phyloP scores from a whole-genome alignment of 108 stramenopile genomes.

The Mediolabrus comicus region DNA sequence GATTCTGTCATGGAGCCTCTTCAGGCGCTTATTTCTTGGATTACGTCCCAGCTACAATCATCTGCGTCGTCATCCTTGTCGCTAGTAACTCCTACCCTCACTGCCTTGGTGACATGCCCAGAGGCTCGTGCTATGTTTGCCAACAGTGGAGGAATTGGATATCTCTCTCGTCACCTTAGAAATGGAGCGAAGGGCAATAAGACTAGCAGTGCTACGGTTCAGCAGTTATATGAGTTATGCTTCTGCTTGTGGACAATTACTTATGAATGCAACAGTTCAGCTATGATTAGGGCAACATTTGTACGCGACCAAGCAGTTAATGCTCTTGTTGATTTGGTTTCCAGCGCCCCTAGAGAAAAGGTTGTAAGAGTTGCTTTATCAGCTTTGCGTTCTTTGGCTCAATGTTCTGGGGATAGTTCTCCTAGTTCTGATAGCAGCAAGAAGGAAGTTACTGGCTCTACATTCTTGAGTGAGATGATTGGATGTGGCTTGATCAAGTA shows the following conservation, averaged over 20 bases:
- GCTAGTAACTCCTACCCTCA: constrained; percentile 68
- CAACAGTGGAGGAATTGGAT: constrained; percentile 75
- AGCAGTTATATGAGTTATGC: constrained; percentile 89
- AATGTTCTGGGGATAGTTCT: constrained; percentile 56
- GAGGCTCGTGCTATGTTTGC: constrained; percentile 59
- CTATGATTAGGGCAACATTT: constrained; percentile 47
- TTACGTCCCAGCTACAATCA: constrained; percentile 67
- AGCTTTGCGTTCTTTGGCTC: constrained; percentile 78
- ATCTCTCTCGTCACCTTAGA: constrained; percentile 61
- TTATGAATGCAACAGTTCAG: constrained; percentile 57
- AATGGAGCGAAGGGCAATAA: constrained; percentile 28
- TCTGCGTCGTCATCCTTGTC: constrained; percentile 52
- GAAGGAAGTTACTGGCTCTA: constrained; percentile 57
- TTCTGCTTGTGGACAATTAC: constrained; percentile 91
- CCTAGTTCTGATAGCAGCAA: constrained; percentile 21
- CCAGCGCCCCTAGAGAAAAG: constrained; percentile 89
- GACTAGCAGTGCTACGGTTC: constrained; percentile 49
- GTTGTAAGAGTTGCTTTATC: constrained; percentile 88
- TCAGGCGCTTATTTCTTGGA: constrained; percentile 67
- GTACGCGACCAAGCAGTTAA: constrained; percentile 55
- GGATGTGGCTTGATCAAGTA: constrained; percentile 87
- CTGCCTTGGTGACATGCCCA: constrained; percentile 51
- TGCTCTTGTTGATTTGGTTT: constrained; percentile 80
- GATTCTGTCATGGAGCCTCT: constrained; percentile 50
- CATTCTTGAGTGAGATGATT: constrained; percentile 90